Evolutionary conservation across 2,329 filamentous ascomycete genomes (phyloP).

Genomic region (Shiraia sp.): DNA sequence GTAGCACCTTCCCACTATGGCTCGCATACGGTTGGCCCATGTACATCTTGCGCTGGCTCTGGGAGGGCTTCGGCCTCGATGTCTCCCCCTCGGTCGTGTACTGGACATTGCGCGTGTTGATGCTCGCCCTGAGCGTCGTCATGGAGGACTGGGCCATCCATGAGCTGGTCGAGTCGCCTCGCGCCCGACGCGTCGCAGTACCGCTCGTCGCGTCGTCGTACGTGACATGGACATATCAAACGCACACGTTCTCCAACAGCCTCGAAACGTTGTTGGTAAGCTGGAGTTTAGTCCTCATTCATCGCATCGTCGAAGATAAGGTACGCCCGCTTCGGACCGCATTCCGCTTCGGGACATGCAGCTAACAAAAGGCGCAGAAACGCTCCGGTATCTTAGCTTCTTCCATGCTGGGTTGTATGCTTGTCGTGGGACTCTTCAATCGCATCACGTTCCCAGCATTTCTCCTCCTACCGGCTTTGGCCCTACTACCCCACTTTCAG

Average conservation of each 20-base stretch:
- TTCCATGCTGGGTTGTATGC: constrained; percentile 76
- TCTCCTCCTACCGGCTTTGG: constrained; percentile 78
- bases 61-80: constrained; percentile 80
- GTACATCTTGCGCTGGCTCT: constrained; percentile 89
- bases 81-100: constrained; percentile 86
- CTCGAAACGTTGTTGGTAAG: constrained; percentile 90
- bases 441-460: constrained; percentile 97
- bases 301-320: constrained; percentile 78
- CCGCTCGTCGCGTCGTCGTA: constrained; percentile 92
- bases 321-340: constrained; percentile 55
- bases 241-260: constrained; percentile 97
- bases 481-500: constrained; percentile 81
- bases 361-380: constrained; percentile 58
- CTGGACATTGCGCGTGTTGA: constrained; percentile 83
- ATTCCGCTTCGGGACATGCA: constrained; percentile 26
- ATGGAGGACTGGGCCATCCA: constrained; percentile 97
- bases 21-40: constrained; percentile 92
- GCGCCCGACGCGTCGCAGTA: constrained; percentile 71
- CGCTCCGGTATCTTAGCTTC: constrained; percentile 76
- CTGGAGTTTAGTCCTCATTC: constrained; percentile 91
- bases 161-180: constrained; percentile 79
- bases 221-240: constrained; percentile 98
- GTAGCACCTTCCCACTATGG: constrained; percentile 96
- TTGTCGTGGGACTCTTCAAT: constrained; percentile 89
- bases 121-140: constrained; percentile 95